Conservation (phyloP, 306 rosid genomes). For the Rosa multiflora region DNA sequence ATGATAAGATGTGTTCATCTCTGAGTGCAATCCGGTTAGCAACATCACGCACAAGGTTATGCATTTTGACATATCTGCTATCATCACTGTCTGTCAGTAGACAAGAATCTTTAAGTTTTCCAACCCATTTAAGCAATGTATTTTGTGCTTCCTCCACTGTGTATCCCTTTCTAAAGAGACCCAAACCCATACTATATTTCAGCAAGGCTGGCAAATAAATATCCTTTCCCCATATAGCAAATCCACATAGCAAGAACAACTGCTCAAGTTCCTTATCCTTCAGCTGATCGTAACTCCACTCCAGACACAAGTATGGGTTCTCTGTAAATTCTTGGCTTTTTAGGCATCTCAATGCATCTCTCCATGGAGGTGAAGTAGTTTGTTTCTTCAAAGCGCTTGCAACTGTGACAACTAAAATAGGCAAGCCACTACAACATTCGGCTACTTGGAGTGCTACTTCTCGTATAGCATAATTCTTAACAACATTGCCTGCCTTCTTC, state of each 20-base stretch:
- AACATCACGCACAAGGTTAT: not conserved
- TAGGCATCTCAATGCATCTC: not conserved
- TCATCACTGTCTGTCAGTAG: too few relatives aligned
- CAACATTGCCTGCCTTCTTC: conserved; percentile 7
- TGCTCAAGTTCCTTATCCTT: not conserved
- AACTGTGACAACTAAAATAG: conserved; percentile 32
- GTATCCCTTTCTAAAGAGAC: not conserved
- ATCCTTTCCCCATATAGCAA: not conserved
- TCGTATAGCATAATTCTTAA: not conserved
- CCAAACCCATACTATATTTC: conserved; percentile 33
- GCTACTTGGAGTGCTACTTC: conserved; percentile 27
- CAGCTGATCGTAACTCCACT: too few relatives aligned
- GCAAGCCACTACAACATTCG: conserved; percentile 33
- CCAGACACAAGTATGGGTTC: too few relatives aligned
- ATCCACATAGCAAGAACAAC: conserved; percentile 34
- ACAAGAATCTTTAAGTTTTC: conserved; percentile 18
- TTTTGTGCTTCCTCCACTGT: conserved; percentile 9
- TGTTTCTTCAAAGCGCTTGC: conserved; percentile 21
- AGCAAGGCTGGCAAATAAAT: conserved; percentile 27
- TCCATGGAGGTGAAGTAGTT: not conserved
- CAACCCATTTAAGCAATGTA: conserved; percentile 16
- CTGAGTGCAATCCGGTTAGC: not conserved
- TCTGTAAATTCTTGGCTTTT: not conserved
- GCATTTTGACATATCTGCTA: not conserved
- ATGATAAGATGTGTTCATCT: too few relatives aligned